Evolutionary conservation across 805 yeast species (phyloP), one percentile per base, ranked within the genome.

Genomic region (Yueomyces sinensis): DNA sequence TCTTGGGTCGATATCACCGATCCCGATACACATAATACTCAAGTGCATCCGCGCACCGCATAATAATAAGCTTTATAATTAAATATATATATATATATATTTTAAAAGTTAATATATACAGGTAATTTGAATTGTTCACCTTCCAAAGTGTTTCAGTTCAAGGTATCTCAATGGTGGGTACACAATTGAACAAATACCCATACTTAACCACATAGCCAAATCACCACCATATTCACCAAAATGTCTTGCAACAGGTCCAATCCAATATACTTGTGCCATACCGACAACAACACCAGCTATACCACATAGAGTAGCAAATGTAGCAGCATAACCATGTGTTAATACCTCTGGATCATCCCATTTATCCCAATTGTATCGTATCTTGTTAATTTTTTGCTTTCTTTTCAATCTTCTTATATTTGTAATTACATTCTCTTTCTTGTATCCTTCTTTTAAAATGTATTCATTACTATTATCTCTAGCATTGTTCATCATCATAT

Each of bases 181-280:
- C 0, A 65, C 59, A 2, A 75, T 39, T 0, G 75, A 79, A 3
- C 84, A 62, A 44, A 84, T 73, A 0, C 74, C 91, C 71, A 80
- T 70, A 13, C 80, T 64, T 27, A 83, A 53, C 74, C 87, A 81
- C 71, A 78, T 75, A 17, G 91, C 95, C 29, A 84, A 52, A 52
- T 84, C 95, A 15, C 84, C 93, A 37, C 82, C 86, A 40, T 56
- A 54, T 5, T 66, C 74, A 16, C 93, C 93, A 13, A 80, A 60
- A 4, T 62, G 46, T 20, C 54, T 55, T 11, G 94, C 93, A 9
- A 83, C 44, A 0, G 83, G 83, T 0, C 94, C 95, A 5, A 69
- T 63, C 66, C 79, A 84, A 56, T 84, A 84, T 5, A 75, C 80
- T 54, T 84, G 95, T 18, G 81, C 68, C 95, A 84, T 84, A 5